These are phyloP conservation scores for Boletus vinaceobasis DNA, from an alignment of 768 basidiomycete genomes.

Conservation along the genomic window DNA sequence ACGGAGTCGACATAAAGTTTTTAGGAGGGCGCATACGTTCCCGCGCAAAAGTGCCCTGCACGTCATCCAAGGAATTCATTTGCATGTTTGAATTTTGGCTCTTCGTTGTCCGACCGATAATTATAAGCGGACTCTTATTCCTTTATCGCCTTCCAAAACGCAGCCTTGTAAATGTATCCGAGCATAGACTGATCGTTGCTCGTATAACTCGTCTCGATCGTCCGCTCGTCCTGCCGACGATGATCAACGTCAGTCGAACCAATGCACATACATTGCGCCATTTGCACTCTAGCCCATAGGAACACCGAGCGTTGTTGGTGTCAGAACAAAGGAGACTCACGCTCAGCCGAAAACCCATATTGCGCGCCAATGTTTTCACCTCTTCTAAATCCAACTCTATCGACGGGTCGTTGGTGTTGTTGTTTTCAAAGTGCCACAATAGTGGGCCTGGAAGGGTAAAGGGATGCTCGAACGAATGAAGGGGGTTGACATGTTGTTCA, in stretches of 20 bases:
- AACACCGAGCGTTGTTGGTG: neutral
- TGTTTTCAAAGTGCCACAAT: slow-evolving; percentile 98
- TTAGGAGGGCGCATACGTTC: neutral
- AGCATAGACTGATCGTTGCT: slow-evolving; percentile 80
- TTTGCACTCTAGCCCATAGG: neutral
- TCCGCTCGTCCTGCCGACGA: slow-evolving; percentile 78
- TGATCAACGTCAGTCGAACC: neutral
- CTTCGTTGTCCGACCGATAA: neutral
- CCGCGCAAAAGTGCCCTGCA: neutral
- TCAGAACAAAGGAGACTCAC: slow-evolving; percentile 42
- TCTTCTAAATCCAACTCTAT: slow-evolving; percentile 91
- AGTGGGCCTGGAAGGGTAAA: slow-evolving; percentile 61
- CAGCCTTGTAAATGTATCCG: slow-evolving; percentile 77
- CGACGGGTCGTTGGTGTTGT: slow-evolving; percentile 71
- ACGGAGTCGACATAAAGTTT: neutral
- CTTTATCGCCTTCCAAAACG: slow-evolving; percentile 79
- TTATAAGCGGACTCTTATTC: neutral
- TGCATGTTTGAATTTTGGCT: neutral
- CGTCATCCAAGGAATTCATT: neutral
- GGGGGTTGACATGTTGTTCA: neutral
- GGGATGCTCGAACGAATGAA: neutral
- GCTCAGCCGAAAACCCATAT: slow-evolving; percentile 78
- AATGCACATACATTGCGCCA: neutral
- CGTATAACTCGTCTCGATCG: slow-evolving; percentile 82
- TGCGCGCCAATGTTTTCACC: slow-evolving; percentile 67